A percentile compares a stretch with the other conserved stretches of the same genome.
phyloP scores from a whole-genome alignment of 352 stramenopile genomes.

The Halophytophthora polymorphica region DNA sequence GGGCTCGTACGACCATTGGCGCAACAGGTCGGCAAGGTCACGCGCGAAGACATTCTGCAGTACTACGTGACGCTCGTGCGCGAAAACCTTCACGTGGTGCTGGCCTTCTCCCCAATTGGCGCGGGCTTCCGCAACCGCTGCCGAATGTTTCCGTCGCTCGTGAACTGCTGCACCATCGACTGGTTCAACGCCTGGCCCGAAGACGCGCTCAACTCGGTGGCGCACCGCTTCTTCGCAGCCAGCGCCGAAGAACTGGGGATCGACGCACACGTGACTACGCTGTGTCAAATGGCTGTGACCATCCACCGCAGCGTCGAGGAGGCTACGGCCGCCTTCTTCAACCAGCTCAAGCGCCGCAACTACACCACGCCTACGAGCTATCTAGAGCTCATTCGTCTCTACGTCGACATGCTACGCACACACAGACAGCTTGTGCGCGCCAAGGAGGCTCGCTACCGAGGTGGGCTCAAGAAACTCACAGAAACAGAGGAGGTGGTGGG shows the following conservation, averaged over 20 bases:
- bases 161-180: slow-evolving; percentile 95
- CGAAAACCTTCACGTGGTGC: slow-evolving; percentile 93
- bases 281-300: slow-evolving; percentile 92
- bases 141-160: slow-evolving; percentile 93
- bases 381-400: slow-evolving; percentile 93
- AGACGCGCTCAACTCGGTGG: slow-evolving; percentile 91
- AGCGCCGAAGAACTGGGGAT: slow-evolving; percentile 87
- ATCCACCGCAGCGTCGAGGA: slow-evolving; percentile 92
- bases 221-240: slow-evolving; percentile 84
- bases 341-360: slow-evolving; percentile 86
- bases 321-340: slow-evolving; percentile 72
- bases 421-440: slow-evolving; percentile 80
- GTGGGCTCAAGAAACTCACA: slow-evolving; percentile 89
- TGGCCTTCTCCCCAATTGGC: slow-evolving; percentile 92
- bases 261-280: slow-evolving; percentile 80
- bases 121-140: slow-evolving; percentile 90
- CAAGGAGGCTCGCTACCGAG: slow-evolving; percentile 81
- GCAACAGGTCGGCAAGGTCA: slow-evolving; percentile 74
- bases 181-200: slow-evolving; percentile 96
- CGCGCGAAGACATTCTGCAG: slow-evolving; percentile 79
- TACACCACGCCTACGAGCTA: slow-evolving; percentile 96
- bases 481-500: slow-evolving; percentile 93
- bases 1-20: slow-evolving; percentile 77
- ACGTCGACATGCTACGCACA: slow-evolving; percentile 88
- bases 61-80: slow-evolving; percentile 90